Conservation (phyloP, 2,329 filamentous ascomycete species). For the Lojkania enalia region DNA sequence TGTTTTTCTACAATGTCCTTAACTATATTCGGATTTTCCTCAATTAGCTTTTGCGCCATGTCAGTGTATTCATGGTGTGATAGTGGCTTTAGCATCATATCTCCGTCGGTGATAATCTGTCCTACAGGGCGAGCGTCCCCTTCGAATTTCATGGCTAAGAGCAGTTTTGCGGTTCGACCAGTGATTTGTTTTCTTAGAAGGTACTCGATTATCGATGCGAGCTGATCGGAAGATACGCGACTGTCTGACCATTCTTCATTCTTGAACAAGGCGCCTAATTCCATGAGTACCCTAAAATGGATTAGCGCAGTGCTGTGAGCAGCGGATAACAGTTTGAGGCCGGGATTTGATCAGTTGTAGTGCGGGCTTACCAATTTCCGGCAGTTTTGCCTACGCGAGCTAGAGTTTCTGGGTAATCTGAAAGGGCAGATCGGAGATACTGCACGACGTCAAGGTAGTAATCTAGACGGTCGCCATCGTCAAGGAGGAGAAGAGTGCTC, state of each 20-base stretch:
- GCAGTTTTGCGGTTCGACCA: slow-evolving; percentile 61
- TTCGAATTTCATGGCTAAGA: slow-evolving; percentile 60
- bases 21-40: slow-evolving; percentile 60
- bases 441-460: slow-evolving; percentile 73
- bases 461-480: slow-evolving; percentile 77
- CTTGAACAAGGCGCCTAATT: slow-evolving; percentile 54
- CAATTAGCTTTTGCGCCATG: slow-evolving; percentile 58
- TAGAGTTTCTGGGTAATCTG: slow-evolving; percentile 32
- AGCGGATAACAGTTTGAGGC: not conserved
- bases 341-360: not conserved
- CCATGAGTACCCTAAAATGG: slow-evolving; percentile 52
- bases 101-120: slow-evolving; percentile 60
- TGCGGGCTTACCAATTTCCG: slow-evolving; percentile 57
- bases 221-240: slow-evolving; percentile 43
- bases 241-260: slow-evolving; percentile 47
- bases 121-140: slow-evolving; percentile 54
- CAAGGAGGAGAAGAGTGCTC: slow-evolving; percentile 73
- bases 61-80: slow-evolving; percentile 59
- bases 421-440: slow-evolving; percentile 25
- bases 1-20: slow-evolving; percentile 62
- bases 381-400: slow-evolving; percentile 50
- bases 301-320: not conserved
- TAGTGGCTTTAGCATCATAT: slow-evolving; percentile 59
- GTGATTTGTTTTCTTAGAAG: slow-evolving; percentile 52
- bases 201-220: slow-evolving; percentile 50